These are phyloP conservation scores for Pythium periplocum DNA, from an alignment of 352 stramenopile species.

Conservation along the genomic window DNA sequence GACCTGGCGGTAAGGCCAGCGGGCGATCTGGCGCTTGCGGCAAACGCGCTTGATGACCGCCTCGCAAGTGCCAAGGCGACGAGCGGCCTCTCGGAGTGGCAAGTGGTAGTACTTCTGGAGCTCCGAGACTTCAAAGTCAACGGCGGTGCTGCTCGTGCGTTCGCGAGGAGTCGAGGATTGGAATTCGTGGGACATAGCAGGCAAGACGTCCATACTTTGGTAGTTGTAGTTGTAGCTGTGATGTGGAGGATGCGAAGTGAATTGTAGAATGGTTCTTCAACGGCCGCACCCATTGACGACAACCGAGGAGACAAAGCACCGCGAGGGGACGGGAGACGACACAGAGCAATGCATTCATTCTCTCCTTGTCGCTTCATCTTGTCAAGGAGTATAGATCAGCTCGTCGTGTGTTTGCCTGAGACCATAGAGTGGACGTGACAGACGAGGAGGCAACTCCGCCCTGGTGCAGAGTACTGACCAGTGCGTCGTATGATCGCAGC, in stretches of 20 bases:
- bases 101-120: conserved; percentile 86
- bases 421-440: too few species aligned
- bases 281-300: neutral
- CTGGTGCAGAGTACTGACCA: too few species aligned
- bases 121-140: conserved; percentile 74
- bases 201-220: conserved; percentile 13
- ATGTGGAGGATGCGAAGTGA: conserved; percentile 7
- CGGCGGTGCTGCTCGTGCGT: conserved; percentile 35
- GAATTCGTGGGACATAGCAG: neutral
- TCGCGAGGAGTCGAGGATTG: conserved; percentile 12
- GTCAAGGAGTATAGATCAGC: too few species aligned
- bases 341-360: too few species aligned
- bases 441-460: too few species aligned
- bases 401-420: too few species aligned
- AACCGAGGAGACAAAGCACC: too few species aligned
- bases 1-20: conserved; percentile 83
- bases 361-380: too few species aligned
- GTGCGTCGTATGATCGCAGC: too few species aligned
- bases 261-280: conserved; percentile 20
- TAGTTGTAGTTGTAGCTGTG: neutral
- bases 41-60: conserved; percentile 81
- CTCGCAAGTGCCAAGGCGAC: conserved; percentile 68
- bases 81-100: conserved; percentile 69
- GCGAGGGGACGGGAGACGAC: too few species aligned
- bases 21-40: conserved; percentile 71